Evolutionary conservation across 306 rosid species (phyloP), one percentile per base, ranked within the genome.

Genomic region (Trichosanthes cucumerina): DNA sequence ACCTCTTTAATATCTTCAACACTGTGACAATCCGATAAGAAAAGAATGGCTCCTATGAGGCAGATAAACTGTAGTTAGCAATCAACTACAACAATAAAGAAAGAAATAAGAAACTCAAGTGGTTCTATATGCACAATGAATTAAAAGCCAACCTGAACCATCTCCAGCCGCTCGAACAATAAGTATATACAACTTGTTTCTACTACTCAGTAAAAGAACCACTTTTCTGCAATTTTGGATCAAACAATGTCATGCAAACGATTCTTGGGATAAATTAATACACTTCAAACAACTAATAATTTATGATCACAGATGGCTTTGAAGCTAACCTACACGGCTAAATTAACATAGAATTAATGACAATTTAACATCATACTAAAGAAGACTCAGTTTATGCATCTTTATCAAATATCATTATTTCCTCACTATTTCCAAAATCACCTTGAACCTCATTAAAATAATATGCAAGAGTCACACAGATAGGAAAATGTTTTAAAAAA

Each of bases 181-280:
- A 60, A 95, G 92, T 57, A 91, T 64, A 78, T 95, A 92, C 79
- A 95, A 82, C 92, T 95, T 91, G 82, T 86, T 86, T 79, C 82
- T 88, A 78, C 88, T 95, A 89, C 97, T 95, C 72, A 91, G 87
- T 59, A 95, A 38, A 31, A 95, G 86, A 68, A 93, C 93, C 82
- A 92, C 97, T 78, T 95, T 89, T 66, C 99, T 88, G 82, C 87
- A 81, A 49, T 28, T 73, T 73, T 16, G 26, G 10, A 49, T 19
- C 28, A 73, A 46, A 49, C 12, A 1, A 24, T 43, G 77, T 72
- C 41, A 72, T 47, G 39, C 14, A 72, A 46, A 72, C 2, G 9
- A 73, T 73, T 26, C 8, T 46, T 3, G 2, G 60, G 44, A 73
- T 1, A 49, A 47, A 49, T 68, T 13, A 26, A 49, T 28, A 49